A percentile compares a stretch with the other conserved stretches of the same genome.
Conservation (phyloP, 495 filamentous ascomycete species). For the Bombardia bombarda region DNA sequence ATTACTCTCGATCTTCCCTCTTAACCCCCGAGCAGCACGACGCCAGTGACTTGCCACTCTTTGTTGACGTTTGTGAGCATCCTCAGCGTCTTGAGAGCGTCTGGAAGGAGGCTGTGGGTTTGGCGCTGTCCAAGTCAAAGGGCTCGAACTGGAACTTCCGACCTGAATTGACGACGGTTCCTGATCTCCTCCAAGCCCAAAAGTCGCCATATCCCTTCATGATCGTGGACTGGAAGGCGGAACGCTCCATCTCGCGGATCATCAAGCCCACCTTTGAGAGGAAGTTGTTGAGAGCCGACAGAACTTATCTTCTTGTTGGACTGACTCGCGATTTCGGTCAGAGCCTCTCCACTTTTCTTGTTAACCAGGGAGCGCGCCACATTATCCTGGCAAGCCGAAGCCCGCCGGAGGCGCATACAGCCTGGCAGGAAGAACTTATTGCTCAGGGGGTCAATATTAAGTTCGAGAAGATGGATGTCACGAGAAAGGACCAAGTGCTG, state of each 20-base stretch:
- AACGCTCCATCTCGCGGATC: slow-evolving; percentile 15
- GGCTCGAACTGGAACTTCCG: not conserved
- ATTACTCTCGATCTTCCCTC: slow-evolving; percentile 10
- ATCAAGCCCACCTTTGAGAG: slow-evolving; percentile 11
- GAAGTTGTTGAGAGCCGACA: slow-evolving; percentile 25
- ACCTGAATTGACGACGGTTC: slow-evolving; percentile 9
- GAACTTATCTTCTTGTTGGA: slow-evolving; percentile 51
- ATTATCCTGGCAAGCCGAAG: slow-evolving; percentile 51
- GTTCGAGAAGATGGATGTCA: slow-evolving; percentile 31
- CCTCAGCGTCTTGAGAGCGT: too few relatives aligned
- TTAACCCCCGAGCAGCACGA: not conserved
- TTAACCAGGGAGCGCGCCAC: slow-evolving; percentile 42
- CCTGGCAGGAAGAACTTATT: slow-evolving; percentile 37
- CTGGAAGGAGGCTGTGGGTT: slow-evolving; percentile 16
- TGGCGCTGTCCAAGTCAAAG: slow-evolving; percentile 10
- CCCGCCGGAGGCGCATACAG: slow-evolving; percentile 23
- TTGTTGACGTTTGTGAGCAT: too few relatives aligned
- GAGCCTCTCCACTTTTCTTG: slow-evolving; percentile 52
- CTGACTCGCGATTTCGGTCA: slow-evolving; percentile 50
- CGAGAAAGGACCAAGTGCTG: slow-evolving; percentile 16
- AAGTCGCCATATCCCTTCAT: slow-evolving; percentile 10
- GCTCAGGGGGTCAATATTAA: slow-evolving; percentile 20
- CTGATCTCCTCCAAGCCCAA: slow-evolving; percentile 12
- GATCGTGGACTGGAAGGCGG: slow-evolving; percentile 31
- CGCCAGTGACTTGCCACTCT: not conserved